Base-by-base conservation (phyloP, 176 grass and related monocot species). In the Elaeis guineensis region DNA sequence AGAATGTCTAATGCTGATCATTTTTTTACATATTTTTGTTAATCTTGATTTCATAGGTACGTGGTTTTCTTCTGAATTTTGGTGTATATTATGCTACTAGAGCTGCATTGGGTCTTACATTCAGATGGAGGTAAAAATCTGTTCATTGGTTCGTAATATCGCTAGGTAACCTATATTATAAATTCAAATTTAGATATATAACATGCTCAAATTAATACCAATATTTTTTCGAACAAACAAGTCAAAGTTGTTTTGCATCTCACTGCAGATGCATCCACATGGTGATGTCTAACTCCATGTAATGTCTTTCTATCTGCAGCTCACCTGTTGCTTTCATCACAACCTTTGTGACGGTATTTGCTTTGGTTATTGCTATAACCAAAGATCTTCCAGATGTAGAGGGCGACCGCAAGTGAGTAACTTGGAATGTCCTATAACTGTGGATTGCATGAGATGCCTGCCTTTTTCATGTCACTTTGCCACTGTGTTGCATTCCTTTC, bases 321-420 rank as follows among this genome's bases (percentile, higher is more conserved):
- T 83, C 73, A 64, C 93, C 87, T 68, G 87, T 98, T 62, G 84
- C 87, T 78, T 98, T 98, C 62, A 92, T 98, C 73, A 98, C 93
- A 67, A 79, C 75, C 66, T 98, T 98, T 16, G 93, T 98, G 44
- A 98, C 93, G 65, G 23, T 98, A 50, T 98, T 98, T 85, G 87
- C 93, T 75, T 73, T 98, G 84, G 93, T 83, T 63, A 98, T 98
- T 85, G 93, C 93, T 75, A 98, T 98, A 85, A 98, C 93, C 20
- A 98, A 98, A 78, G 93, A 98, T 75, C 87, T 98, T 69, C 93
- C 93, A 22, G 93, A 98, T 81, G 93, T 98, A 54, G 93, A 98
- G 77, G 93, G 93, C 5, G 93, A 98, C 74, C 93, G 84, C 78
- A 98, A 92, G 93, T 98, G 75, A 82, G 78, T 76, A 75, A 73